A percentile compares a stretch with the other conserved stretches of the same genome.
phyloP scores from a whole-genome alignment of 192 early-diverging fungal genomes.

The Cladochytrium replicatum region DNA sequence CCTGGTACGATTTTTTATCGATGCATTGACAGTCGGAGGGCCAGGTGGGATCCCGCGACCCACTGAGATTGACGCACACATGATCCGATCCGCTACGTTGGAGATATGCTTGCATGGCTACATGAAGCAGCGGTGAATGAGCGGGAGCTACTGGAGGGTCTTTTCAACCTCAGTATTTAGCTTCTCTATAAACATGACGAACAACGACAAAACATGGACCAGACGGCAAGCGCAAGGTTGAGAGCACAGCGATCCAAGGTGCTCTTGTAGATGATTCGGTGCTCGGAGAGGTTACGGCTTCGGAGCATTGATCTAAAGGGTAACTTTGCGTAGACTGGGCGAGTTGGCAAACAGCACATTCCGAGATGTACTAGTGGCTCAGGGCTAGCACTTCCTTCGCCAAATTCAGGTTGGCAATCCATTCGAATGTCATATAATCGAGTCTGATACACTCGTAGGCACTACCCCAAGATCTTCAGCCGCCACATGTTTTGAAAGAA shows the following conservation, averaged over 20 bases:
- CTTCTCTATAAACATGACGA: too few relatives aligned
- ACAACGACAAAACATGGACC: too few relatives aligned
- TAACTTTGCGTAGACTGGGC: slow-evolving; percentile 27
- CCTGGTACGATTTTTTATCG: slow-evolving; percentile 56
- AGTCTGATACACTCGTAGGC: slow-evolving; percentile 21
- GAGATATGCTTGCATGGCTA: slow-evolving; percentile 95
- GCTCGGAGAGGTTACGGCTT: too few relatives aligned
- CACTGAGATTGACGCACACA: slow-evolving; percentile 84
- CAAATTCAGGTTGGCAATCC: slow-evolving; percentile 39
- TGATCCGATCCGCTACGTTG: slow-evolving; percentile 86
- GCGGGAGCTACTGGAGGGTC: slow-evolving; percentile 72
- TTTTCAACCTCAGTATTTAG: too few relatives aligned
- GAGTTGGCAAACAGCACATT: slow-evolving; percentile 45
- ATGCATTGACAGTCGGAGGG: slow-evolving; percentile 69
- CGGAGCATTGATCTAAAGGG: too few relatives aligned
- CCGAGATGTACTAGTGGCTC: slow-evolving; percentile 41
- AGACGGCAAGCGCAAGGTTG: too few relatives aligned
- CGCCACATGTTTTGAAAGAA: slow-evolving; percentile 57
- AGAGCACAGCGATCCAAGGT: not conserved
- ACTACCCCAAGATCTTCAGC: slow-evolving; percentile 46
- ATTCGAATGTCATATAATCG: not conserved
- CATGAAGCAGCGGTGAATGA: slow-evolving; percentile 87
- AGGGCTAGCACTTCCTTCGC: slow-evolving; percentile 38
- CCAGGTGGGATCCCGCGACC: slow-evolving; percentile 71
- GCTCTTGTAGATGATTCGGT: slow-evolving; percentile 7